Base-by-base conservation (phyloP, 345 rosid genomes). In the Rhizophora apiculata region DNA sequence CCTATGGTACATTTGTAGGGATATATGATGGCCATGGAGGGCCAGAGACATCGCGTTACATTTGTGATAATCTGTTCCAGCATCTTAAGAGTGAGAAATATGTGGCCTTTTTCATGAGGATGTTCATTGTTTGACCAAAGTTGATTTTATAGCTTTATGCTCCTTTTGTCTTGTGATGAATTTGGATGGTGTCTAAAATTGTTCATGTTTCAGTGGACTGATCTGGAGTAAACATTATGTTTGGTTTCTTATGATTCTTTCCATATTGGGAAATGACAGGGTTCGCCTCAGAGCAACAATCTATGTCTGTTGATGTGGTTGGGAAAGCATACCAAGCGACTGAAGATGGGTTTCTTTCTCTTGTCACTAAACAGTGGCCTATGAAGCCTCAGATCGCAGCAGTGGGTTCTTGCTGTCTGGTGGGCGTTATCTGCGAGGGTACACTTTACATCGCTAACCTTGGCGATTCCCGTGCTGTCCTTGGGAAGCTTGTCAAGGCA, bases 311-410 rank as follows among this genome's bases (percentile, higher is more conserved):
- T 20, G 80, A 76, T 72, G 76, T 72, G 34, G 72, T 76, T 43
- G 54, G 63, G 56, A 76, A 76, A 72, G 76, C 80, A 58, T 76
- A 67, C 52, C 73, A 66, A 72, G 80, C 80, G 21, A 77, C 80
- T 16, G 80, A 77, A 52, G 80, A 77, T 26, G 80, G 80, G 20
- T 77, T 77, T 68, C 72, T 72, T n/a, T 77, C 80, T n/a, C 65
- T 77, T 51, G 80, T 77, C 21, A 64, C 76, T 9, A 77, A 68
- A 58, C 80, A 77, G 54, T 77, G 80, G 80, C 77, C 80, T 30
- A 64, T 68, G 74, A 77, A 72, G 55, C 80, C 80, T 58, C 80
- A 77, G 34, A 77, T 77, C 59, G 80, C 80, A 3, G 80, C 80
- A 32, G 80, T 77, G 39, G 80, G 80, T 53, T 72, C 80, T 4